These are phyloP conservation scores for Leccinum discolor DNA, from an alignment of 1,284 basidiomycete species.

Conservation along the genomic window DNA sequence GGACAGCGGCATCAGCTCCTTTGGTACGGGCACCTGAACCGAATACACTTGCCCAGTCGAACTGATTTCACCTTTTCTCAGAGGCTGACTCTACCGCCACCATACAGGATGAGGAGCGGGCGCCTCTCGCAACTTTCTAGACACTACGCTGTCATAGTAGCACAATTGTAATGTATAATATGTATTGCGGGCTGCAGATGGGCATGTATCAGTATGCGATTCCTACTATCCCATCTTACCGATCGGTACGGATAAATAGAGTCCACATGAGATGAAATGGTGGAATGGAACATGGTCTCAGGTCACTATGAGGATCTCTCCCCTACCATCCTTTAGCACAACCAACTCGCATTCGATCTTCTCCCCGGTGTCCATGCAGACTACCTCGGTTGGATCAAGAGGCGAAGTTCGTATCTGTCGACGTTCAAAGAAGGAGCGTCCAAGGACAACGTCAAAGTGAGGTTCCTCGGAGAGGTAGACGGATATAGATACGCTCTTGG, in stretches of 20 bases:
- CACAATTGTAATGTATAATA: conserved; percentile 1
- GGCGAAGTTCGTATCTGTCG: conserved; percentile 83
- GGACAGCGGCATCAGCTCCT: conserved; percentile 6
- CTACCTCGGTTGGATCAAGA: conserved; percentile 87
- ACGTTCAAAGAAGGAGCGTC: conserved; percentile 92
- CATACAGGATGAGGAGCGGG: conserved; percentile 1
- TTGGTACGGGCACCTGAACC: conserved; percentile 13
- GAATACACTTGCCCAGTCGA: background rate
- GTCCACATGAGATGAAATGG: background rate
- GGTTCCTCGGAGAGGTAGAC: conserved; percentile 92
- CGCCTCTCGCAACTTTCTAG: background rate
- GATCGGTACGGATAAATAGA: background rate
- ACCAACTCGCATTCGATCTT: conserved; percentile 90
- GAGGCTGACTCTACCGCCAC: conserved; percentile 11
- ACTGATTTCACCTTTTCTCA: conserved; percentile 11
- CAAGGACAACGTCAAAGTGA: conserved; percentile 96
- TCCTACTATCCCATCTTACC: background rate
- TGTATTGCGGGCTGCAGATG: background rate
- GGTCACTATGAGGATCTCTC: conserved; percentile 87
- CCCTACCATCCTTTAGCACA: conserved; percentile 84
- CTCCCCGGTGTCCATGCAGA: conserved; percentile 96
- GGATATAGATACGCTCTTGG: conserved; percentile 32
- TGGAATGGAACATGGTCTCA: conserved; percentile 25
- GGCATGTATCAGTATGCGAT: background rate
- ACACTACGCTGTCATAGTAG: background rate